Evolutionary conservation across 1,284 basidiomycete species (phyloP), one percentile per base, ranked within the genome.

Genomic region (Ustilago tritici): DNA sequence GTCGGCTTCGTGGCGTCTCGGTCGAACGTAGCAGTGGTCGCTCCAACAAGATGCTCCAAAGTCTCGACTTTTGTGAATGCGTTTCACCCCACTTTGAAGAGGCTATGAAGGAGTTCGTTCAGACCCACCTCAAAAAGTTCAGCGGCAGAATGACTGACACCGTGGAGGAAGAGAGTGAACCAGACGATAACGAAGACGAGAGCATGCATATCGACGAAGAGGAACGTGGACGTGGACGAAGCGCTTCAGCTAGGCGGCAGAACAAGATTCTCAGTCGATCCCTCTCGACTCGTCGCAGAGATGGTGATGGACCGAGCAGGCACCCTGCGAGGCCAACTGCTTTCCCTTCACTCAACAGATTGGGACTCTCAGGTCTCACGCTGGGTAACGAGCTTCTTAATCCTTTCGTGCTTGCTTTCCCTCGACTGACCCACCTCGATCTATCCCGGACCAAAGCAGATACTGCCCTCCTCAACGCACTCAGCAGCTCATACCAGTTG

Each of bases 21-120:
- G 74, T 80, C n/a, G 84, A 85, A 41, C 70, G 84, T 9, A 71
- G 52, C 56, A 67, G 54, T 23, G 71, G 65, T 4, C 36, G 75
- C 1, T 65, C 77, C 23, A 79, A 82, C 63, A 83, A 81, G 65
- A 79, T 81, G 65, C 89, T 99, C 7, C 92, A 95, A 85, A 94
- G 95, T 2, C 89, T 97, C 41, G 96, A 99, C 85, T 88, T 98
- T 60, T 98, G 95, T 23, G 95, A 95, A 78, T 98, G 96, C 86
- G 92, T 98, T 84, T 95, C 93, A 83, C 90, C 90, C 19, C 92
- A 93, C 7, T 98, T 98, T 82, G 92, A 93, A 66, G 90, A 91
- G 74, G 93, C 93, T 0, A 90, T 97, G 78, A 89, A 90, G 41
- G 92, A 93, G 66, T 95, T 98, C 84, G 94, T 95, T 70, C 89